Conservation (phyloP, 495 filamentous ascomycete species). For the Hypoxylon cercidicola region DNA sequence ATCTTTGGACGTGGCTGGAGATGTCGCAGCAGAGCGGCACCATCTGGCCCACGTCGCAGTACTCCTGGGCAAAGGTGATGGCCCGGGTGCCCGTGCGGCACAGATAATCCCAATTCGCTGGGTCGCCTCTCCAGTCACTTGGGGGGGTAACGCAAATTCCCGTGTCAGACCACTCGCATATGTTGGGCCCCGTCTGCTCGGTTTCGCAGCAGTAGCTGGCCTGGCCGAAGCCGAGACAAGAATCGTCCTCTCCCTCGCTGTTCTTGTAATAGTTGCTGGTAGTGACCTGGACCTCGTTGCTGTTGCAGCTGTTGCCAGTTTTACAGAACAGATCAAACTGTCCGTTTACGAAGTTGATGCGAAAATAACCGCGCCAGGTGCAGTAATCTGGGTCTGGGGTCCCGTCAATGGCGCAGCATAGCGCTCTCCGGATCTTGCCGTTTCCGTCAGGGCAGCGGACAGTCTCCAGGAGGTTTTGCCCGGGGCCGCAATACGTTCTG, state of each 20-base stretch:
- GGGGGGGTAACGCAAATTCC: not conserved
- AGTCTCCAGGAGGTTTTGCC: not conserved
- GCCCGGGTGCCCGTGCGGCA: not conserved
- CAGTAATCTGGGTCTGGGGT: not conserved
- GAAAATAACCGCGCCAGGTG: not conserved
- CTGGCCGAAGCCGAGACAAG: not conserved
- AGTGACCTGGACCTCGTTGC: not conserved
- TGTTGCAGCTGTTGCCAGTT: not conserved
- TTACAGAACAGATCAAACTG: not conserved
- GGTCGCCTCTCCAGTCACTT: not conserved
- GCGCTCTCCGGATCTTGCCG: not conserved
- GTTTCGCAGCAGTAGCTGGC: conserved; percentile 1
- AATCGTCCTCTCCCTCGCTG: not conserved
- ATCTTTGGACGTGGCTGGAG: not conserved
- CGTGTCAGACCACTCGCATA: not conserved
- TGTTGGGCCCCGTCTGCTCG: not conserved
- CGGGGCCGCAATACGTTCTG: not conserved
- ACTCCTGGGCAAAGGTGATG: not conserved
- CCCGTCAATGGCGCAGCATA: not conserved
- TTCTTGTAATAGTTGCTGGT: not conserved
- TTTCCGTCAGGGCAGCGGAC: not conserved
- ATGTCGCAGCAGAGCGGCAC: not conserved
- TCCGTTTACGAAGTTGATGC: too few relatives aligned
- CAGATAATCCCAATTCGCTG: not conserved
- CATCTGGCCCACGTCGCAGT: not conserved